These are phyloP conservation scores for Boletales sp. DNA, from an alignment of 768 basidiomycete species.

Conservation along the genomic window DNA sequence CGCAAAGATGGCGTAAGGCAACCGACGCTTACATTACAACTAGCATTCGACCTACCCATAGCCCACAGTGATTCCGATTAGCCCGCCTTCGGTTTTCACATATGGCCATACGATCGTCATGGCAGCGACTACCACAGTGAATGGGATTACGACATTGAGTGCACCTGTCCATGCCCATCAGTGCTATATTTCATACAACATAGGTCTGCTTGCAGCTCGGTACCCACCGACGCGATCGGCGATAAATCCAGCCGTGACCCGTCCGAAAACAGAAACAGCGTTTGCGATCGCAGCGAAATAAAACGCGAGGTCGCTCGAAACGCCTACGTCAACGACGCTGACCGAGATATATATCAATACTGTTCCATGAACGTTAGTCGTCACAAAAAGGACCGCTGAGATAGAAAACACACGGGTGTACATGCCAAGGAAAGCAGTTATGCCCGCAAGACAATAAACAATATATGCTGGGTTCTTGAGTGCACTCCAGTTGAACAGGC, in stretches of 20 bases:
- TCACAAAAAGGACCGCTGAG: not conserved
- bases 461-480: conserved; percentile 49
- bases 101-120: conserved; percentile 74
- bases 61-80: conserved; percentile 52
- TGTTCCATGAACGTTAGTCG: conserved; percentile 20
- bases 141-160: conserved; percentile 67
- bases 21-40: not conserved
- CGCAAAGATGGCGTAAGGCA: not conserved
- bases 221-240: conserved; percentile 51
- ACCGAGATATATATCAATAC: conserved; percentile 68
- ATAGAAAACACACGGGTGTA: conserved; percentile 50
- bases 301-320: conserved; percentile 49
- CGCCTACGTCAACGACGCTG: conserved; percentile 48
- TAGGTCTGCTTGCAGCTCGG: not conserved
- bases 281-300: conserved; percentile 71
- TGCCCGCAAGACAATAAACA: conserved; percentile 54
- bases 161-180: conserved; percentile 39
- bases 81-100: conserved; percentile 37
- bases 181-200: too few species aligned
- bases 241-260: conserved; percentile 49
- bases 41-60: conserved; percentile 53
- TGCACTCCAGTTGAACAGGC: conserved; percentile 52
- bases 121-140: conserved; percentile 50
- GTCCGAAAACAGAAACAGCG: conserved; percentile 58
- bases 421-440: conserved; percentile 61